Conservation (phyloP, 2,329 filamentous ascomycete species). For the Parafenestella ontariensis region DNA sequence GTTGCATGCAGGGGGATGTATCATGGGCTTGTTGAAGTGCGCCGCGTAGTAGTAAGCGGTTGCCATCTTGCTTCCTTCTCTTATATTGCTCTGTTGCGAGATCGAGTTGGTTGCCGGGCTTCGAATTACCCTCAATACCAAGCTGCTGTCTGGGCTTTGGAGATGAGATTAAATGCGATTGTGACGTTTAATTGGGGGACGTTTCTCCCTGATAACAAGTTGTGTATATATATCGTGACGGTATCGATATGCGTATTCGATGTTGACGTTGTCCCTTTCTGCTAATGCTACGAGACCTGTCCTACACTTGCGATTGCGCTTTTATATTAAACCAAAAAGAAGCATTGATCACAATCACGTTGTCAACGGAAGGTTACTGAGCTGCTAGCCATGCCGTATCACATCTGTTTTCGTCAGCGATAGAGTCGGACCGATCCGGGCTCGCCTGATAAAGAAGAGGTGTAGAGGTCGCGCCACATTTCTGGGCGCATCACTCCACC, state of each 20-base stretch:
- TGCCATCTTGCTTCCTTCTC: conserved; percentile 12
- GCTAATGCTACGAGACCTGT: conserved; percentile 1
- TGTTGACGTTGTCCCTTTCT: conserved; percentile 1
- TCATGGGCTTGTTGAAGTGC: conserved; percentile 23
- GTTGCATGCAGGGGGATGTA: background rate
- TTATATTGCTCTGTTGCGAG: conserved; percentile 1
- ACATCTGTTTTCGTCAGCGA: conserved; percentile 17
- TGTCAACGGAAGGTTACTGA: conserved; percentile 7
- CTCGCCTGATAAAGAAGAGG: conserved; percentile 17
- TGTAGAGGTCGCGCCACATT: conserved; percentile 32
- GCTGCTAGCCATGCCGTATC: conserved; percentile 13
- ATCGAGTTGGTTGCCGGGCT: background rate
- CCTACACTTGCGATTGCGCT: background rate
- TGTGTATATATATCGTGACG: background rate
- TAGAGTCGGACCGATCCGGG: conserved; percentile 16
- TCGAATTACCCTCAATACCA: background rate
- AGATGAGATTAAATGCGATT: background rate
- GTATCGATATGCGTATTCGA: conserved; percentile 11
- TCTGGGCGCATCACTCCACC: conserved; percentile 27
- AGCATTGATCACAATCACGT: conserved; percentile 19
- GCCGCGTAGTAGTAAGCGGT: conserved; percentile 28
- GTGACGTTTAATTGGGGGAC: too few species aligned
- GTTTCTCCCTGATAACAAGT: background rate
- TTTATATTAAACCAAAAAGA: conserved; percentile 1
- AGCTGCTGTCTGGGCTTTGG: background rate